phyloP scores from a whole-genome alignment of 441 rosid genomes.

The Macaranga tanarius region DNA sequence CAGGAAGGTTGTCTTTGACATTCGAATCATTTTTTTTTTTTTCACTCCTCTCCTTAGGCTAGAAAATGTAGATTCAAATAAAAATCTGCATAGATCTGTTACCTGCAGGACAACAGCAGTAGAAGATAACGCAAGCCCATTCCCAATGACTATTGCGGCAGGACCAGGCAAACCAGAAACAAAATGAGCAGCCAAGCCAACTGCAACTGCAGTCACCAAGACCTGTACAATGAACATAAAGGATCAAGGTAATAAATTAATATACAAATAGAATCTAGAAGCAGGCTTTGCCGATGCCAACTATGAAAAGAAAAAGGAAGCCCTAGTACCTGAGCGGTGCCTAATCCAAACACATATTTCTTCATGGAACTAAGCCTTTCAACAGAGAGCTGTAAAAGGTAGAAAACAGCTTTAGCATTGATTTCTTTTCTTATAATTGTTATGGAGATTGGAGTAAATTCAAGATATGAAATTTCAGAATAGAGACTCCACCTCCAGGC shows the following conservation, averaged over 20 bases:
- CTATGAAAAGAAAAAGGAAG: conserved; percentile 8
- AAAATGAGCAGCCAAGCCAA: conserved; percentile 80
- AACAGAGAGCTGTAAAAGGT: conserved; percentile 75
- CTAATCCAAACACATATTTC: conserved; percentile 97
- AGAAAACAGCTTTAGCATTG: conserved; percentile 30
- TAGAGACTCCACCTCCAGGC: conserved; percentile 79
- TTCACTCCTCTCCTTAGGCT: conserved; percentile 2
- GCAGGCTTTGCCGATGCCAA: conserved; percentile 9
- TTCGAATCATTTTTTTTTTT: conserved; percentile 1
- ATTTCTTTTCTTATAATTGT: conserved; percentile 17
- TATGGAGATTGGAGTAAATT: conserved; percentile 20
- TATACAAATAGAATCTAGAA: conserved; percentile 12
- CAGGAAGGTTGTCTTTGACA: conserved; percentile 17
- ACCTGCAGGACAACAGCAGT: conserved; percentile 99
- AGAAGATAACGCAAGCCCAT: conserved; percentile 95
- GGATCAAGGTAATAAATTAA: conserved; percentile 20
- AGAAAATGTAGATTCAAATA: conserved; percentile 13
- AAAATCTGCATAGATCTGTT: conserved; percentile 18
- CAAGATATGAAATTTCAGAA: conserved; percentile 23
- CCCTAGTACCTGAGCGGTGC: conserved; percentile 83
- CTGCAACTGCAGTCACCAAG: conserved; percentile 80
- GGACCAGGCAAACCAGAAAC: conserved; percentile 85
- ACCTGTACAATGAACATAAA: conserved; percentile 59
- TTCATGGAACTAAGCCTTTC: conserved; percentile 99
- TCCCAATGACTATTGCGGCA: conserved; percentile 95